Evolutionary conservation across 2,329 filamentous ascomycete species (phyloP), one percentile per base, ranked within the genome.

Genomic region (Davidsoniella eucalypti): DNA sequence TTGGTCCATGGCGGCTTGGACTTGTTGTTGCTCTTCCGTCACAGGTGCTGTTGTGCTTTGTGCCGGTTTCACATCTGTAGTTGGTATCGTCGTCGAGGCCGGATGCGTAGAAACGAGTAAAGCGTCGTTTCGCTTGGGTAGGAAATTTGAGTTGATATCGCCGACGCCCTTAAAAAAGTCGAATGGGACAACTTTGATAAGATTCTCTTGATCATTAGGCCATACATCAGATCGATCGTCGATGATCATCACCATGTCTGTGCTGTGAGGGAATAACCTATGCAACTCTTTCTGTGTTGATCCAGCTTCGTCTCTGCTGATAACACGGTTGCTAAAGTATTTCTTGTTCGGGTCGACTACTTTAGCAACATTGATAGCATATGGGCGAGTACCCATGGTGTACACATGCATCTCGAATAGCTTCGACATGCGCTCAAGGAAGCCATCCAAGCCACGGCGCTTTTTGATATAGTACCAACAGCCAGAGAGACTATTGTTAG

Each of bases 401-500:
- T 98, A 98, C 55, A 98, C 90, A 63, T 98, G 92, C 60, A 96
- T 71, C 67, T 98, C 92, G 66, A 92, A 98, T 59, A 92, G 69
- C 59, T 80, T 74, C 1, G 87, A 78, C 44, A 95, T 74, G 48
- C 78, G 76, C 52, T 84, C 71, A 45, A 98, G 71, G 60, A 98
- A 98, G 40, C 82, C 76, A 55, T 78, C 71, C 47, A 96, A 68
- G 2, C 88, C 87, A 0, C 92, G 92, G 36, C 92, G 85, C 67
- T 94, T 79, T 69, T 98, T 98, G 69, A 98, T 94, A 65, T 96
- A 98, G 65, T 98, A 98, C 75, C 84, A 94, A 61, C 83, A 90
- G n/a, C 80, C 81, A 44, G 76, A 73, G 2, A 76, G 68, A 54
- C 82, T 82, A 21, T 80, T 76, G 2, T 82, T 82, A 1, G 81